Evolutionary conservation across 352 stramenopile genomes (phyloP).

Genomic region (Phytopythium oedochilum): DNA sequence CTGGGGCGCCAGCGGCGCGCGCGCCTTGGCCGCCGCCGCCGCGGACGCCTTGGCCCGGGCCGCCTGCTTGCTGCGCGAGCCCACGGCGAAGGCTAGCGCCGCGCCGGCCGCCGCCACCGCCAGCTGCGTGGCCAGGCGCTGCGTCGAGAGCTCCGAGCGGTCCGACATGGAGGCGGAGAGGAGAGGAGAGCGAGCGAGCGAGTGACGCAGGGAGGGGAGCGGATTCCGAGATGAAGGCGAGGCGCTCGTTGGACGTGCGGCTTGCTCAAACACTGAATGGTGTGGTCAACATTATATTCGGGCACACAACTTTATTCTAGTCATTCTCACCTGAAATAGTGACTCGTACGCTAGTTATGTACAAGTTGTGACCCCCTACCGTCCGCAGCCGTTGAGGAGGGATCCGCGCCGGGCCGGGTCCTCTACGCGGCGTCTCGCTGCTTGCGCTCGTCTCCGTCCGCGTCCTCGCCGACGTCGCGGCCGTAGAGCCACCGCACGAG

Average conservation of each 20-base stretch:
- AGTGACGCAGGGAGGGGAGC: not conserved
- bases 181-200: not conserved
- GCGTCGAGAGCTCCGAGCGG: slow-evolving; percentile 15
- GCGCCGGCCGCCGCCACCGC: slow-evolving; percentile 46
- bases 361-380: too few relatives aligned
- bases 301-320: too few relatives aligned
- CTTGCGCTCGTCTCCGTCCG: slow-evolving; percentile 5
- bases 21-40: slow-evolving; percentile 13
- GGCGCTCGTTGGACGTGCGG: too few relatives aligned
- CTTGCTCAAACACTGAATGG: too few relatives aligned
- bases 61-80: slow-evolving; percentile 37
- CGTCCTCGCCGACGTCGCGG: slow-evolving; percentile 15
- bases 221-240: slow-evolving; percentile 2
- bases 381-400: too few relatives aligned
- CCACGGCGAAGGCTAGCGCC: slow-evolving; percentile 62
- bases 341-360: too few relatives aligned
- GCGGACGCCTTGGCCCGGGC: slow-evolving; percentile 18
- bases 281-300: too few relatives aligned
- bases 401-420: too few relatives aligned
- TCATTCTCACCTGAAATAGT: too few relatives aligned
- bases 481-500: slow-evolving; percentile 59
- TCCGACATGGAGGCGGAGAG: slow-evolving; percentile 9
- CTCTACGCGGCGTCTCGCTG: too few relatives aligned
- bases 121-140: slow-evolving; percentile 42
- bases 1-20: slow-evolving; percentile 15